Base-by-base conservation (phyloP, 345 rosid genomes). In the Lagerstroemia speciosa region DNA sequence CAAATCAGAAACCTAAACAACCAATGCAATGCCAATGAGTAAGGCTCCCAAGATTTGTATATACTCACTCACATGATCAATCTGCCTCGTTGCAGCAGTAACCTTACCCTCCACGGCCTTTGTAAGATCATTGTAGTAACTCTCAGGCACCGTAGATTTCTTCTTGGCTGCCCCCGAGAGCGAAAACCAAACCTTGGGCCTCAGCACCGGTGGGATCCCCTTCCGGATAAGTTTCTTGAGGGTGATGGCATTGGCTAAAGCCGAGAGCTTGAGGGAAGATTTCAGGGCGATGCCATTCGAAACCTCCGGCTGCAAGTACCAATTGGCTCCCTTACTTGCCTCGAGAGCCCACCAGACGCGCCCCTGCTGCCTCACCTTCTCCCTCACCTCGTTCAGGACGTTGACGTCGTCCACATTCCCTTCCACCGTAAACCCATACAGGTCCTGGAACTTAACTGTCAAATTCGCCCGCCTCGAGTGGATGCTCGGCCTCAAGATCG, bases 351-450 rank as follows among this genome's bases (percentile, higher is more conserved):
- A 95, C 99, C 99, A 95, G 38, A 95, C 96, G 19, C 96, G 79
- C 60, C 97, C 98, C 73, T 95, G 99, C 62, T 87, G 83, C 80
- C 98, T 85, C 36, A 95, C 99, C 80, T 87, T 95, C 85, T 95
- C 99, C 43, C 99, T 84, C 0, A 95, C 97, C 82, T 95, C 99
- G 62, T 95, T 95, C 78, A 95, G 66, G 7, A 95, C 77, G 65
- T 95, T 95, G 0, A 92, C 99, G 75, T 95, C 98, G 77, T 95
- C 99, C 66, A 95, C 99, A 80, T 95, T 95, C 71, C 99, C 97
- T 76, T 95, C 98, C 4, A 95, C 99, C 20, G 89, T 86, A 78
- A 95, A 95, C 1, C 94, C 94, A 71, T 95, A 95, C 8, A 92
- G 79, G 83, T 92, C 99, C 53, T 95, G 99, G 74, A 95, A 95